Evolutionary conservation across 441 rosid species (phyloP).

Genomic region (Bocquillonia castaneifolia): DNA sequence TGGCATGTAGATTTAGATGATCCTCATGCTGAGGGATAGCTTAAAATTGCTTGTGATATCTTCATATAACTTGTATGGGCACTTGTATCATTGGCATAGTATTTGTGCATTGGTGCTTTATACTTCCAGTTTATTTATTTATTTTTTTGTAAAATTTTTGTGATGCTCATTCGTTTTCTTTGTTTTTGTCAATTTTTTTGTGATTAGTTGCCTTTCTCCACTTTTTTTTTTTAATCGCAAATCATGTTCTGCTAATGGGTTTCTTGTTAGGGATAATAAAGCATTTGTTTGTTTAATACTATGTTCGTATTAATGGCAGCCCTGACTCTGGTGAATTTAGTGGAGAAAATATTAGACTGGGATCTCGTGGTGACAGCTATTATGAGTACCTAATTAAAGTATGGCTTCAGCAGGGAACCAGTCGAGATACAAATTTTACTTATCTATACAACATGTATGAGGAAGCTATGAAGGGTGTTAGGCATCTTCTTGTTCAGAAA

Average conservation of each 20-base stretch:
- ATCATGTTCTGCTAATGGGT: not conserved
- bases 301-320: constrained; percentile 39
- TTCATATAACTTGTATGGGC: not conserved
- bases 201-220: no score
- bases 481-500: constrained; percentile 70
- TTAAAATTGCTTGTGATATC: not conserved
- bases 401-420: constrained; percentile 82
- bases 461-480: constrained; percentile 95
- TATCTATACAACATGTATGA: constrained; percentile 81
- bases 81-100: not conserved
- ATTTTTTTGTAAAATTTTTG: not conserved
- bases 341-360: constrained; percentile 91
- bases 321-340: constrained; percentile 80
- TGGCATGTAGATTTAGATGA: not conserved
- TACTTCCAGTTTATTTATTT: not conserved
- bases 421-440: constrained; percentile 40
- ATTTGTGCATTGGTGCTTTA: not conserved
- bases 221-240: no score
- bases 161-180: not conserved
- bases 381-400: constrained; percentile 92
- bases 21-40: not conserved
- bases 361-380: constrained; percentile 99
- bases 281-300: constrained; percentile 16
- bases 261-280: not conserved
- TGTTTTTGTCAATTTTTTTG: not conserved